A percentile compares a stretch with the other conserved stretches of the same genome.
phyloP scores from a whole-genome alignment of 768 basidiomycete genomes.

The Tylopilus sp. region DNA sequence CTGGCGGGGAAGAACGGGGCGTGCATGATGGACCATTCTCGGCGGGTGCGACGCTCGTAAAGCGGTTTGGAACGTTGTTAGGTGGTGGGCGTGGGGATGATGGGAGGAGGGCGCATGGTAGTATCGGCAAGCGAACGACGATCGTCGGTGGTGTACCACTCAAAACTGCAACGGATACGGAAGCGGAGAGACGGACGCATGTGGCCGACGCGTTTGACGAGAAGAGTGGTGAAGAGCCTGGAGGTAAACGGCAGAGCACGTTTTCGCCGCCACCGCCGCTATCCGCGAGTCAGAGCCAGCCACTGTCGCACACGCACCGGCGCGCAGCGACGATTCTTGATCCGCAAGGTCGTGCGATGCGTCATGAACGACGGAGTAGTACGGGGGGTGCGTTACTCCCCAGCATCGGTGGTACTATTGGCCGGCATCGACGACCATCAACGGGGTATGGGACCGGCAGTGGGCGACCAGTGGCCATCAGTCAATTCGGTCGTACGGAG shows the following conservation, averaged over 20 bases:
- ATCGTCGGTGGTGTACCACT: constrained; percentile 44
- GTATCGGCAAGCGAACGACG: constrained; percentile 45
- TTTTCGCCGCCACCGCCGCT: constrained; percentile 32
- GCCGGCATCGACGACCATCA: constrained; percentile 67
- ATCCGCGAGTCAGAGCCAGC: constrained; percentile 50
- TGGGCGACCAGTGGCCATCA: constrained; percentile 34
- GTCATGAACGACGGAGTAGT: constrained; percentile 76
- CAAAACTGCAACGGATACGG: constrained; percentile 36
- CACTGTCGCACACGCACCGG: constrained; percentile 58
- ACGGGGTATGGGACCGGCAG: constrained; percentile 48
- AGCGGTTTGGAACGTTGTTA: constrained; percentile 72
- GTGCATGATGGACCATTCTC: constrained; percentile 37
- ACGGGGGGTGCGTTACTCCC: constrained; percentile 60
- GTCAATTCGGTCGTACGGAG: constrained; percentile 49
- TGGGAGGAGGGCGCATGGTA: constrained; percentile 37
- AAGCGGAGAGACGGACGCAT: constrained; percentile 30
- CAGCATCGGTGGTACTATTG: constrained; percentile 52
- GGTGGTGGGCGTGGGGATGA: constrained; percentile 40
- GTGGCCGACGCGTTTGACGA: constrained; percentile 18
- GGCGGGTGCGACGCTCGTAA: constrained; percentile 67
- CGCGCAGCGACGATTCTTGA: constrained; percentile 78
- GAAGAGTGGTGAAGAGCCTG: constrained; percentile 23
- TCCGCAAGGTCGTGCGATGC: constrained; percentile 54
- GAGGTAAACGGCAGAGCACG: constrained; percentile 18
- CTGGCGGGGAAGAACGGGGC: constrained; percentile 24